Evolutionary conservation across 2,329 filamentous ascomycete species (phyloP).

Genomic region (Stagonosporopsis rhizophila): DNA sequence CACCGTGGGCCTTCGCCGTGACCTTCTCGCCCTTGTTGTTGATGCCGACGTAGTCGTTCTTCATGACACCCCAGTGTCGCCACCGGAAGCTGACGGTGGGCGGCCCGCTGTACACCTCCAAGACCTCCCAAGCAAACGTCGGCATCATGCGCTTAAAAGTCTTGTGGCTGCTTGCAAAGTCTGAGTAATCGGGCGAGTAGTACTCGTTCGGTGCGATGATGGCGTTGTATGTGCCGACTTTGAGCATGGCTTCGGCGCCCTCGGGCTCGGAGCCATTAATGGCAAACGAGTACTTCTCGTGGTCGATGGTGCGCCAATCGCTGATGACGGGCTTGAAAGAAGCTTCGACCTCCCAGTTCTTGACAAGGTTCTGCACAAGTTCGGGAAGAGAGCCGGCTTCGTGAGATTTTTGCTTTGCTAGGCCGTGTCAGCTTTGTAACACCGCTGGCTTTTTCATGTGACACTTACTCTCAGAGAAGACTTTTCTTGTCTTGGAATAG

Average conservation of each 20-base stretch:
- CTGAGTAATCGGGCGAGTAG: constrained; percentile 67
- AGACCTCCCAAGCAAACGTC: constrained; percentile 73
- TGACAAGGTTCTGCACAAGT: constrained; percentile 73
- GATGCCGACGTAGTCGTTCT: constrained; percentile 69
- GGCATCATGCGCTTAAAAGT: constrained; percentile 78
- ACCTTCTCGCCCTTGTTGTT: constrained; percentile 70
- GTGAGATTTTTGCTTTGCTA: constrained; percentile 66
- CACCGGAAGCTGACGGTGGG: constrained; percentile 68
- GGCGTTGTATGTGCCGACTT: constrained; percentile 73
- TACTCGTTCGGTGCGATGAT: constrained; percentile 69
- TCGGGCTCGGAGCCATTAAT: constrained; percentile 67
- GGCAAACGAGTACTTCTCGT: constrained; percentile 65
- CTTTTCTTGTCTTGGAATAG: constrained; percentile 68
- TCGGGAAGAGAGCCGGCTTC: constrained; percentile 62
- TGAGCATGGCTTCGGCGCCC: constrained; percentile 68
- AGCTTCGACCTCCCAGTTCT: constrained; percentile 77
- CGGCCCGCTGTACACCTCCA: constrained; percentile 71
- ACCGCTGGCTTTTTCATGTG: constrained; percentile 1
- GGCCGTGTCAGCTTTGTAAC: not conserved
- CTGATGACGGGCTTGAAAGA: constrained; percentile 68
- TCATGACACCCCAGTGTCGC: constrained; percentile 73
- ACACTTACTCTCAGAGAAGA: constrained; percentile 64
- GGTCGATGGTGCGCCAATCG: constrained; percentile 72
- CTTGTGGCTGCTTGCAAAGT: constrained; percentile 71
- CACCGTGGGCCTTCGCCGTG: constrained; percentile 66